Conservation (phyloP, 2,329 filamentous ascomycete species). For the Epichloe elymi region DNA sequence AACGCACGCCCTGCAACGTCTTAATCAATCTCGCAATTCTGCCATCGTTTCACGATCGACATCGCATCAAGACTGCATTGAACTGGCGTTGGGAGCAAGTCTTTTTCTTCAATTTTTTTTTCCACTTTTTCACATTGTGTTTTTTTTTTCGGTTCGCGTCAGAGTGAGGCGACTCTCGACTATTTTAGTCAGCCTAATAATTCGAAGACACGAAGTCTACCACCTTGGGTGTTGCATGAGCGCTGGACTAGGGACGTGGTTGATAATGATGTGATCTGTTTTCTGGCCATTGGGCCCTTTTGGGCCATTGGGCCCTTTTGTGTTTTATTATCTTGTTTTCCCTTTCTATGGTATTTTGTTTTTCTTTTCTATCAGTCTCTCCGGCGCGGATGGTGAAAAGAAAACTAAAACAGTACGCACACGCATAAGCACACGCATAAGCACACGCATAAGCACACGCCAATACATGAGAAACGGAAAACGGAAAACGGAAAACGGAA, state of each 20-base stretch:
- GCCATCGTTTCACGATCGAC: background rate
- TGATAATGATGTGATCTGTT: background rate
- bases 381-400: no score
- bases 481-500: no score
- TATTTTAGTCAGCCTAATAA: background rate
- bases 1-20: background rate
- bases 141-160: background rate
- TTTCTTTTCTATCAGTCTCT: no score
- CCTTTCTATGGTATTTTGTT: no score
- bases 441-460: no score
- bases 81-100: conserved; percentile 4
- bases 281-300: background rate
- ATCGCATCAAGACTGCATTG: conserved; percentile 6
- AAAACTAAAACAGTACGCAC: no score
- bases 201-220: background rate
- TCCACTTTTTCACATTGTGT: background rate
- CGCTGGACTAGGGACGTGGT: background rate
- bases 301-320: background rate
- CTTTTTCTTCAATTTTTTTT: background rate
- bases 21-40: background rate
- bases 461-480: no score
- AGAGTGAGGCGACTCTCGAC: no score
- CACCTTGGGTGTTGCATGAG: background rate
- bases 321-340: background rate
- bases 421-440: no score